Percentiles rank a stretch among this genome's conserved stretches.
These are phyloP conservation scores for Draba incana DNA, from an alignment of 345 rosid species.

Conservation along the genomic window DNA sequence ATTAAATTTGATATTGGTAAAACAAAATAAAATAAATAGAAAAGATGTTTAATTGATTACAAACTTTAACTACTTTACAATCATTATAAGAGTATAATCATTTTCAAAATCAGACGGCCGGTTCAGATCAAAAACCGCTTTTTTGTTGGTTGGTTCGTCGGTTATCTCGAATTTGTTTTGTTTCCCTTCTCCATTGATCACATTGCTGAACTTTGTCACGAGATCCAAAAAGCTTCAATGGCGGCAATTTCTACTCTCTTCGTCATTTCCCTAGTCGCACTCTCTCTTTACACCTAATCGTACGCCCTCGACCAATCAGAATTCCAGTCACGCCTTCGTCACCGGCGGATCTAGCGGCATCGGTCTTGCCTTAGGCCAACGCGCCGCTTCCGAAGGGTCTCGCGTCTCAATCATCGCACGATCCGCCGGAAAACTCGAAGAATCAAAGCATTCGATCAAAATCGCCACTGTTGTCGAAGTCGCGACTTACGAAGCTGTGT, in stretches of 20 bases:
- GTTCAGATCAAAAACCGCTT: constrained; percentile 15
- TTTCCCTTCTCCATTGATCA: neutral
- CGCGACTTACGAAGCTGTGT: constrained; percentile 57
- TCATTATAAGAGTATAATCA: too few relatives aligned
- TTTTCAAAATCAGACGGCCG: neutral
- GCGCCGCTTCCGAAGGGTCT: constrained; percentile 70
- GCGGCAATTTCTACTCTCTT: constrained; percentile 39
- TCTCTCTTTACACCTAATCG: constrained; percentile 53
- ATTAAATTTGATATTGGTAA: too few relatives aligned
- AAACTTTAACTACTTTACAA: too few relatives aligned
- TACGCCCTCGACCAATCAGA: constrained; percentile 58
- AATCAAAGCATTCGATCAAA: constrained; percentile 60
- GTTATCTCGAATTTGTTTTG: constrained; percentile 1
- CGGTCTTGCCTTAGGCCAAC: constrained; percentile 78
- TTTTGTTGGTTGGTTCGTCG: constrained; percentile 2
- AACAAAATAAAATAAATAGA: too few relatives aligned
- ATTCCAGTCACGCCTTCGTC: constrained; percentile 82
- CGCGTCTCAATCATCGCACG: constrained; percentile 79
- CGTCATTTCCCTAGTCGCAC: constrained; percentile 48
- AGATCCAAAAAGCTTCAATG: constrained; percentile 30
- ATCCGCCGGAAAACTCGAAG: constrained; percentile 61
- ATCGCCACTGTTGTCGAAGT: constrained; percentile 74
- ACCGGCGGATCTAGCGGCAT: constrained; percentile 96
- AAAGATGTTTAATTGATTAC: too few relatives aligned
- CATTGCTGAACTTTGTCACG: constrained; percentile 31